Base-by-base conservation (phyloP, 305 asterid genomes). In the Fraxinus sp. region DNA sequence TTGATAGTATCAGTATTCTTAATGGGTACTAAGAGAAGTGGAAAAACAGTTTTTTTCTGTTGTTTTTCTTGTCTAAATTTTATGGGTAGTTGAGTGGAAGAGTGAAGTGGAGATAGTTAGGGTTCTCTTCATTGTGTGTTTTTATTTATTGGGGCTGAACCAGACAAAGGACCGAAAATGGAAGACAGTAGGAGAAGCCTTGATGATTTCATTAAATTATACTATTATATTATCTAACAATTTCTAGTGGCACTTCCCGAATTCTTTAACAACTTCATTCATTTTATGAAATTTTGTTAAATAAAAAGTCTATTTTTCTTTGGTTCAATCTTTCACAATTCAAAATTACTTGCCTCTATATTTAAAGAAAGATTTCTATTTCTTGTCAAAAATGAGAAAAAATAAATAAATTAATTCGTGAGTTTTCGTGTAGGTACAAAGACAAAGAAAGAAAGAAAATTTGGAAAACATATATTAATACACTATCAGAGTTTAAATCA, bases 51-150 rank as follows among this genome's bases (percentile, higher is more conserved):
- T 57, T 20, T 28, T 10, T 39, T 8, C 10, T n/a, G 36, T 20
- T 39, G 72, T 59, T 79, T 70, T 33, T 1, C 2, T 20, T 64
- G 18, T 22, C 28, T 9, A 18, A 16, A 13, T 79, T n/a, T 37
- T 59, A 68, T 2, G 49, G 39, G 81, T 76, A 2, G 20, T 46
- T 66, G 18, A 33, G 43, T 28, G 20, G 13, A 13, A 14, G 75
- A 57, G 33, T 71, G 83, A 78, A 68, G 82, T 39, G 77, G 77
- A 77, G 84, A 84, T 82, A 1, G 82, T 75, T 75, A 59, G 84
- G 79, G 84, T 36, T 82, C 75, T 71, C 55, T 77, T 14, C 41
- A 70, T 70, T 70, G 76, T 36, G 33, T 49, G 9, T 14, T 64
- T 24, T 28, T 39, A 24, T 16, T 24, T 52, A 55, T 14, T 16